Percentiles rank a stretch among this genome's conserved stretches.
These are phyloP conservation scores for Candida schatavii DNA, from an alignment of 805 yeast species.

Conservation along the genomic window DNA sequence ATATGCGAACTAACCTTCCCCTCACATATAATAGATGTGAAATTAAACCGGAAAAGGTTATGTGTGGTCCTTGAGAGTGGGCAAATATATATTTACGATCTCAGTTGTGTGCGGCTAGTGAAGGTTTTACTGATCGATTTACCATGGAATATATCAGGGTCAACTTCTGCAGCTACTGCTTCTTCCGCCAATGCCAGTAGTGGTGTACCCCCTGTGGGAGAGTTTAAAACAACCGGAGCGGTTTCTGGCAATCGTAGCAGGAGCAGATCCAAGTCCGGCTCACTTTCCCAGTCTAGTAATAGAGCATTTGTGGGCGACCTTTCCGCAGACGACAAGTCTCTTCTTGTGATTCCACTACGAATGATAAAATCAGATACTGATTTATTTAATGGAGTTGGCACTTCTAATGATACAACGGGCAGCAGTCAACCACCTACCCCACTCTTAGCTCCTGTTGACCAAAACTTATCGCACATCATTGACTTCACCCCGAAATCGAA, in stretches of 20 bases:
- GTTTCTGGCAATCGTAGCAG: too few species aligned
- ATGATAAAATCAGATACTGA: constrained; percentile 29
- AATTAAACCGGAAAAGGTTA: constrained; percentile 77
- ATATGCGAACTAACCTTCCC: constrained; percentile 92
- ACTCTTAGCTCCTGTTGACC: constrained; percentile 10
- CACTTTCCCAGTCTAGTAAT: neutral
- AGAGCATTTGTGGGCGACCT: constrained; percentile 31
- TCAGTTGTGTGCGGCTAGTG: constrained; percentile 81
- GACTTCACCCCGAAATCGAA: constrained; percentile 25
- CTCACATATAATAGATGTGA: constrained; percentile 64
- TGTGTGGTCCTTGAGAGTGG: constrained; percentile 70
- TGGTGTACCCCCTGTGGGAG: neutral
- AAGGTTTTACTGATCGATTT: constrained; percentile 32
- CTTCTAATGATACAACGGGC: constrained; percentile 3
- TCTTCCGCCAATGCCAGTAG: neutral
- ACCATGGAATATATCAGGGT: neutral
- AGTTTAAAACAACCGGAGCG: too few species aligned
- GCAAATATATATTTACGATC: constrained; percentile 85
- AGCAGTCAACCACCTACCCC: constrained; percentile 1
- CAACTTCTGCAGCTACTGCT: neutral
- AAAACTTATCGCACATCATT: constrained; percentile 18
- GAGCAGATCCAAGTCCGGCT: constrained; percentile 3
- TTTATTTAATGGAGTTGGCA: constrained; percentile 20
- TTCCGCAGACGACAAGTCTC: constrained; percentile 33
- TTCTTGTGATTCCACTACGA: constrained; percentile 33